Evolutionary conservation across 2,329 filamentous ascomycete genomes (phyloP), one percentile per base, ranked within the genome.

Genomic region (Fusarium hostae): DNA sequence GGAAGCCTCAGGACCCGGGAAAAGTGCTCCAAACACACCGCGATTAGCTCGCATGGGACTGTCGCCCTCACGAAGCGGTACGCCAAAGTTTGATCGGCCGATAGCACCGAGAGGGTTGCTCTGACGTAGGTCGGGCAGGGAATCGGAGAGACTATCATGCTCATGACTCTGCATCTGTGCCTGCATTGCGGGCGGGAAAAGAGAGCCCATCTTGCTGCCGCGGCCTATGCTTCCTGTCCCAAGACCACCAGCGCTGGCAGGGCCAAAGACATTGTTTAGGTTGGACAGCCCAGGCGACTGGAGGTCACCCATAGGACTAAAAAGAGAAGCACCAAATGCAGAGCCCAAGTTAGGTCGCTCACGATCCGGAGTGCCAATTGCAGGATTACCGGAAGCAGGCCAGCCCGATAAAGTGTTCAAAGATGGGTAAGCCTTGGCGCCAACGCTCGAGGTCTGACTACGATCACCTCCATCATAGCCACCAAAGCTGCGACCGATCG

Each of bases 111-210:
- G 86, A 6, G 89, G 88, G 68, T 89, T 89, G 51, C 81, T 81
- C 66, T 90, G 88, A 57, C 90, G 88, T 61, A 90, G 82, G 68
- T 92, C 89, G 9, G 87, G 86, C 16, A 87, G 78, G 2, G 85
- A 85, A 64, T 92, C 90, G 39, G 85, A 84, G 52, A 90, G 75
- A 63, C 78, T 85, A 30, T 90, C 88, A 45, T 92, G 91, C 16
- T 95, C 92, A 34, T 90, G 87, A 6, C 83, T 83, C 66, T 94
- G 92, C 92, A 97, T 95, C 80, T 97, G 94, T 39, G 94, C 93
- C 82, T 98, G 95, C 92, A 97, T 95, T 8, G 92, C 91, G 3
- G 90, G 84, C 12, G 95, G 95, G 78, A 99, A 98, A 28, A 99
- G 84, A 3, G 94, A 95, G 4, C 93, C 92, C 41, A 98, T 86